A percentile compares a stretch with the other conserved stretches of the same genome.
Evolutionary conservation across 164 flowering plant species (phyloP).

Genomic region (Vitis riparia): DNA sequence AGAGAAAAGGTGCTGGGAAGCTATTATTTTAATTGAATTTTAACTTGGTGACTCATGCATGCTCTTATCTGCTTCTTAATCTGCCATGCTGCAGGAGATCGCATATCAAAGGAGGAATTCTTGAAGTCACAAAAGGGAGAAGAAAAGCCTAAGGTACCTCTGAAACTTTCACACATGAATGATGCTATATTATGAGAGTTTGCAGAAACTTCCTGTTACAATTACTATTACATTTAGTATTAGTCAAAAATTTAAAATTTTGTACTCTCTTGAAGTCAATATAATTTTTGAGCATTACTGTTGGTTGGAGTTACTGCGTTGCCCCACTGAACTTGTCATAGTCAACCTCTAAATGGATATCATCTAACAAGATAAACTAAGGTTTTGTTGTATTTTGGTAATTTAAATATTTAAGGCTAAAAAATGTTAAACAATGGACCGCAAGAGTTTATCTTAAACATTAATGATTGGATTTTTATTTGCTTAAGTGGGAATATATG

Average conservation of each 20-base stretch:
- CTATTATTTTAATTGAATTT: background rate
- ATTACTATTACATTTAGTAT: background rate
- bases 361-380: background rate
- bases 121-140: constrained; percentile 56
- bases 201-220: background rate
- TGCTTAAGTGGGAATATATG: too few species aligned
- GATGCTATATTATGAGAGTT: background rate
- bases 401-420: too few species aligned
- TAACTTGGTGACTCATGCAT: constrained; percentile 1
- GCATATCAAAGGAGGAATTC: constrained; percentile 75
- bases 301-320: background rate
- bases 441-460: too few species aligned
- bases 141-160: constrained; percentile 88
- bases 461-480: too few species aligned
- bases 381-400: background rate
- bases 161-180: background rate
- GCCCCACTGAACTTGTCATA: background rate
- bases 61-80: background rate
- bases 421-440: too few species aligned
- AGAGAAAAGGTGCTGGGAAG: constrained; percentile 50
- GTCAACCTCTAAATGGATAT: background rate
- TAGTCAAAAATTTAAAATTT: too few species aligned
- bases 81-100: constrained; percentile 51
- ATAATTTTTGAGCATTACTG: background rate
- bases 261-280: background rate